A percentile compares a stretch with the other conserved stretches of the same genome.
These are phyloP conservation scores for Ustilago loliicola DNA, from an alignment of 1,284 basidiomycete species.

Conservation along the genomic window DNA sequence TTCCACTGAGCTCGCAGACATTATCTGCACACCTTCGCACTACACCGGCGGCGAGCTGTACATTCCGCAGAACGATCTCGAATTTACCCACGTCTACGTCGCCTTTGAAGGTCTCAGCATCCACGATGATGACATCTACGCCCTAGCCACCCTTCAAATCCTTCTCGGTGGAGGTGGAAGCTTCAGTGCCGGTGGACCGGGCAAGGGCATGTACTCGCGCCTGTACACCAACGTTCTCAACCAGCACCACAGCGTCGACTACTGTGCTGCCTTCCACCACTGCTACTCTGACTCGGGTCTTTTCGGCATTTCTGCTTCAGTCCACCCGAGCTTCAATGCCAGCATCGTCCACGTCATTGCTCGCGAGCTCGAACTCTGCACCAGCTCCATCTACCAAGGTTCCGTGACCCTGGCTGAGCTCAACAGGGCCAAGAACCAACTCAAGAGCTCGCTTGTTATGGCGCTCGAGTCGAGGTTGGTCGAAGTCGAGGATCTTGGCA, in stretches of 20 bases:
- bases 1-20: constrained; percentile 48
- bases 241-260: constrained; percentile 92
- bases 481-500: constrained; percentile 75
- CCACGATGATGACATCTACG: constrained; percentile 92
- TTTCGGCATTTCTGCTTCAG: constrained; percentile 93
- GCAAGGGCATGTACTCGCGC: constrained; percentile 99
- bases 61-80: constrained; percentile 76
- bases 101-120: constrained; percentile 93
- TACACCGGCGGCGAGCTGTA: constrained; percentile 88
- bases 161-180: constrained; percentile 93
- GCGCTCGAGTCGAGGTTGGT: constrained; percentile 90
- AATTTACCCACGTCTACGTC: constrained; percentile 93
- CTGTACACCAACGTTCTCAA: constrained; percentile 98
- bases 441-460: constrained; percentile 95
- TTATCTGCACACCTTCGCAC: constrained; percentile 73
- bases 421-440: constrained; percentile 91
- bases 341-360: constrained; percentile 86
- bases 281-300: constrained; percentile 95
- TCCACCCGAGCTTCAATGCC: constrained; percentile 78
- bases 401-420: constrained; percentile 80
- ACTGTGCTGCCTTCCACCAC: constrained; percentile 98
- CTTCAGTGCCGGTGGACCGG: constrained; percentile 95
- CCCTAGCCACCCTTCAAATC: constrained; percentile 93
- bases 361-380: constrained; percentile 77
- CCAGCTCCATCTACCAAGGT: constrained; percentile 59